A percentile compares a stretch with the other conserved stretches of the same genome.
These are phyloP conservation scores for Pichia pseudocactophila DNA, from an alignment of 805 yeast genomes.

Conservation along the genomic window DNA sequence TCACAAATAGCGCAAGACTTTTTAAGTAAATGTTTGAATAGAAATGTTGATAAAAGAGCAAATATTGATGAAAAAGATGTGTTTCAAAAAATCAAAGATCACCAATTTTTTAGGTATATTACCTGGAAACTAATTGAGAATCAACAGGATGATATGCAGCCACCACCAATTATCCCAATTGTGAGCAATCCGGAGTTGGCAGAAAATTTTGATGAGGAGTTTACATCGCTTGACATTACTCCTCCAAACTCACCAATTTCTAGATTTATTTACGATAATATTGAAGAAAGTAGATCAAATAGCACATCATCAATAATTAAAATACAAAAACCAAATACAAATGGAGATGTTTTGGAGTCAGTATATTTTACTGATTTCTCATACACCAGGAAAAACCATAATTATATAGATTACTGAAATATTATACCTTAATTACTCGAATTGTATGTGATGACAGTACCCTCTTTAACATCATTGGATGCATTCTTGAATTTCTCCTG, in stretches of 20 bases:
- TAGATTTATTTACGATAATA: slow-evolving; percentile 19
- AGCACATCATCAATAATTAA: slow-evolving; percentile 27
- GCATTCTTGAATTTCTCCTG: slow-evolving; percentile 66
- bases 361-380: slow-evolving; percentile 28
- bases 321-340: slow-evolving; percentile 22
- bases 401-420: neutral
- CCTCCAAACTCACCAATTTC: slow-evolving; percentile 29
- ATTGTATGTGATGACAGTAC: slow-evolving; percentile 43
- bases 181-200: slow-evolving; percentile 76
- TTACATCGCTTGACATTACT: slow-evolving; percentile 57
- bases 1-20: slow-evolving; percentile 76
- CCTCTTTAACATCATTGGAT: slow-evolving; percentile 64
- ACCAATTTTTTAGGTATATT: slow-evolving; percentile 68
- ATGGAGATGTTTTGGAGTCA: slow-evolving; percentile 22
- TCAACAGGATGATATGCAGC: slow-evolving; percentile 40
- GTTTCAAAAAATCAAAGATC: slow-evolving; percentile 47
- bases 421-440: neutral
- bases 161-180: slow-evolving; percentile 83
- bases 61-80: slow-evolving; percentile 39
- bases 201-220: slow-evolving; percentile 75
- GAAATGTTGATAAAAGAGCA: slow-evolving; percentile 59
- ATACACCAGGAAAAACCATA: slow-evolving; percentile 19
- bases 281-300: slow-evolving; percentile 25
- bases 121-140: slow-evolving; percentile 54
- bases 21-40: slow-evolving; percentile 53